phyloP scores from a whole-genome alignment of 805 yeast species.

The Wickerhamiella qilinensis region DNA sequence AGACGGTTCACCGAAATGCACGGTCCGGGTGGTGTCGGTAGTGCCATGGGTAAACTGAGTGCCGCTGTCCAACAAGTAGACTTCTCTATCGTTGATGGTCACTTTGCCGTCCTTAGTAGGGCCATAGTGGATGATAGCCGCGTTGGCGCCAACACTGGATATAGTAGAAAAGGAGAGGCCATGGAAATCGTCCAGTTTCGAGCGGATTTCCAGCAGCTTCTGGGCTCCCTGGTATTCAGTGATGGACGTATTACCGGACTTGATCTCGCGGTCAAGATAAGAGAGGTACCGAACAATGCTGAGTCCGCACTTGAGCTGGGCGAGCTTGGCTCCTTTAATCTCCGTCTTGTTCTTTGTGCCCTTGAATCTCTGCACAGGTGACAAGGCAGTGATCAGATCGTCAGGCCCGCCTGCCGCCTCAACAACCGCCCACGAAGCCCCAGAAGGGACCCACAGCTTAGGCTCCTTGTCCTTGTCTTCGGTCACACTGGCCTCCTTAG shows the following conservation, averaged over 20 bases:
- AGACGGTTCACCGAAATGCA: conserved; percentile 47
- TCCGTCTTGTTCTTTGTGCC: conserved; percentile 63
- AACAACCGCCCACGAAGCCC: conserved; percentile 54
- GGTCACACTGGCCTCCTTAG: conserved; percentile 6
- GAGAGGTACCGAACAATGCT: conserved; percentile 60
- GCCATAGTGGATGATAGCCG: conserved; percentile 61
- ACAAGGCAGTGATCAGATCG: conserved; percentile 27
- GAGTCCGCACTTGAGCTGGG: conserved; percentile 74
- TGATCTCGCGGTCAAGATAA: conserved; percentile 59
- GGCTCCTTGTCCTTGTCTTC: conserved; percentile 13
- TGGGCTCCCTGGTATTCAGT: conserved; percentile 44
- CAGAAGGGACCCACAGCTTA: conserved; percentile 36
- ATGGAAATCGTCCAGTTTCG: conserved; percentile 22
- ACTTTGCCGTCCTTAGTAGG: conserved; percentile 42
- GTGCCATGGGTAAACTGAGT: conserved; percentile 90
- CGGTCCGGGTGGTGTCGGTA: conserved; percentile 85
- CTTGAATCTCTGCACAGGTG: conserved; percentile 55
- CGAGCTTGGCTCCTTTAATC: conserved; percentile 48
- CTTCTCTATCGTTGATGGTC: conserved; percentile 45
- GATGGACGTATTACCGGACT: conserved; percentile 23
- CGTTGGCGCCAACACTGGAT: conserved; percentile 60
- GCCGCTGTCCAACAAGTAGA: conserved; percentile 78
- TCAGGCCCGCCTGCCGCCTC: conserved; percentile 31
- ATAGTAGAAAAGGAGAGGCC: conserved; percentile 65
- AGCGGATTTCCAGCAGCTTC: conserved; percentile 33